Evolutionary conservation across 257 asterid species (phyloP), one percentile per base, ranked within the genome.

Genomic region (Haberlea rhodopensis): DNA sequence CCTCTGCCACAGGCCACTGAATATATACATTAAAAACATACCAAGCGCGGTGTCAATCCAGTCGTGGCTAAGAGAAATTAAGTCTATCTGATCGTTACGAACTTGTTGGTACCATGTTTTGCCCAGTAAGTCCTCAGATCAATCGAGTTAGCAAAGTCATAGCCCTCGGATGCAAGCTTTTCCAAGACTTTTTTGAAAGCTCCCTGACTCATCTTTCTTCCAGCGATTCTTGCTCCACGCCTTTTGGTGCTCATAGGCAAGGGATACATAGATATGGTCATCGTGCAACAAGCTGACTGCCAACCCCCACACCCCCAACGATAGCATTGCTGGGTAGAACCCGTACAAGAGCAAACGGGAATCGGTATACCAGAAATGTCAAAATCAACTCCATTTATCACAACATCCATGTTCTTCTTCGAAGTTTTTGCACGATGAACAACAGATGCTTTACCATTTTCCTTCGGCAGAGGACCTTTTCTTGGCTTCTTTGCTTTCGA

Each of bases 301-400:
- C 98, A 91, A 20, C 98, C 98, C 45, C 98, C 98, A 59, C 91
- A 89, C 0, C 98, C 98, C 98, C 98, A 91, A 68, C 98, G 82
- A 55, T 91, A 91, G 43, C 98, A 91, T 70, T 91, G 99, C 80
- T 89, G 99, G n/a, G 94, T 84, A 25, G 87, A 54, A 11, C 97
- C 99, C 0, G 99, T 92, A 43, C 97, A 92, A 10, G 99, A 84
- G 75, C 97, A 92, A 57, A 89, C 94, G 0, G 99, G 99, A 10
- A 90, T 89, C 0, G 99, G 99, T 61, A 92, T 87, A 13, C 89
- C 94, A 6, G 95, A 82, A 52, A 92, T 87, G 60, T 92, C 97
- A 86, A 89, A 80, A 56, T 89, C 96, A 20, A 89, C 73, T 20
- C 99, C 99, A 63, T 90, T 85, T 29, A 92, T 87, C 23, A 84